Conservation (phyloP, 2,329 filamentous ascomycete species). For the Xenosphaeropsis pyriputrescens region DNA sequence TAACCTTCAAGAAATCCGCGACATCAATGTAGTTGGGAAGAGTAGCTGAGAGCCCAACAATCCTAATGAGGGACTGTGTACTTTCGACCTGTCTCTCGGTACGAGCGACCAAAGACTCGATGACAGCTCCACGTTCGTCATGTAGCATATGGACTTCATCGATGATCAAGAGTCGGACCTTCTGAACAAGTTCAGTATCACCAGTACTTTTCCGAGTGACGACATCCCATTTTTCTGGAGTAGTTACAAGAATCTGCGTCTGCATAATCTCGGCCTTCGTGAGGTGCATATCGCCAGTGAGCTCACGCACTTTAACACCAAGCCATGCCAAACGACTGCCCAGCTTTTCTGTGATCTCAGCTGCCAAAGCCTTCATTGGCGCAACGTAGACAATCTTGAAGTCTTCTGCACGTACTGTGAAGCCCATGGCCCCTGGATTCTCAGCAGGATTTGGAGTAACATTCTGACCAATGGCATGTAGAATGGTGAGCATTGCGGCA, state of each 20-base stretch:
- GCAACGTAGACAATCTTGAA: conserved; percentile 99
- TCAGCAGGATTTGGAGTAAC: conserved; percentile 67
- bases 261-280: conserved; percentile 92
- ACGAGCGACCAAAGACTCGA: conserved; percentile 88
- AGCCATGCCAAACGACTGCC: conserved; percentile 88
- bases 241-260: conserved; percentile 97
- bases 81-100: conserved; percentile 96
- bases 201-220: conserved; percentile 94
- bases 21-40: conserved; percentile 95
- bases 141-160: conserved; percentile 99
- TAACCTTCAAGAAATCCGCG: conserved; percentile 92
- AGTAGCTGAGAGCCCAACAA: conserved; percentile 88
- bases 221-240: conserved; percentile 98
- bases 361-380: conserved; percentile 95
- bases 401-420: conserved; percentile 68
- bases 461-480: conserved; percentile 83
- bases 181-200: conserved; percentile 94
- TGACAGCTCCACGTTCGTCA: conserved; percentile 87
- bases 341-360: conserved; percentile 90
- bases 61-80: conserved; percentile 91
- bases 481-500: conserved; percentile 89
- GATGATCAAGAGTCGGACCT: conserved; percentile 89
- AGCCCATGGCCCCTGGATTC: conserved; percentile 57
- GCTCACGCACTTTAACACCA: conserved; percentile 79
- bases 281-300: conserved; percentile 97